Base-by-base conservation (phyloP, 2,329 filamentous ascomycete species). In the Ploettnerulaceae sp. region DNA sequence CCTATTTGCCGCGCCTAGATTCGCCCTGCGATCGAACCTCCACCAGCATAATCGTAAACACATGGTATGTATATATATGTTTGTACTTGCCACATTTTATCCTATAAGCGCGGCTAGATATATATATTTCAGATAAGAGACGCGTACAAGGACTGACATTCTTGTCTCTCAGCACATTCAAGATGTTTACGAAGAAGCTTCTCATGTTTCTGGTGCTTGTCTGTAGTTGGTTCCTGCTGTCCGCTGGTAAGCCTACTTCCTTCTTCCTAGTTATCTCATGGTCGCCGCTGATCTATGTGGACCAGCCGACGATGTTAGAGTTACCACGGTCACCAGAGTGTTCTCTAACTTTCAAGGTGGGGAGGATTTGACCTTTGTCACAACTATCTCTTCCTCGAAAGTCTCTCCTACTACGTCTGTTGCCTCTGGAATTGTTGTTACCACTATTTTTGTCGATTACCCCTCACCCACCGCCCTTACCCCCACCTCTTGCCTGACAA, bases 341-440 rank as follows among this genome's bases (percentile, higher is more conserved):
- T 39, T 25, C 35, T 25, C n/a, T 9, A 37, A 37, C 35, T 25
- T 37, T 14, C n/a, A 25, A 26, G 35, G 35, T 28, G 31, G 21
- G 4, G 31, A 17, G 5, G 11, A 20, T 3, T 24, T 44, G 12
- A 20, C 40, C 2, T 12, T 35, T 14, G n/a, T 33, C 18, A 26
- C 31, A n/a, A 34, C 28, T 12, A 44, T 25, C 31, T 14, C 24
- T 11, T 9, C 24, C 15, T 29, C 31, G 7, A 24, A n/a, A 22
- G 20, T 12, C 15, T 12, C 22, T 24, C 35, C 17, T 17, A 24
- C 24, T 26, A n/a, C n/a, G n/a, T 11, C 41, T 18, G 7, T 36
- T 28, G 12, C 15, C 5, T 18, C 32, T 12, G 41, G 15, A 14
- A 33, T 28, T 24, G 11, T 24, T 9, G 17, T 34, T 12, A 12